phyloP scores from a whole-genome alignment of 441 rosid species.

The Monsonia emarginata region DNA sequence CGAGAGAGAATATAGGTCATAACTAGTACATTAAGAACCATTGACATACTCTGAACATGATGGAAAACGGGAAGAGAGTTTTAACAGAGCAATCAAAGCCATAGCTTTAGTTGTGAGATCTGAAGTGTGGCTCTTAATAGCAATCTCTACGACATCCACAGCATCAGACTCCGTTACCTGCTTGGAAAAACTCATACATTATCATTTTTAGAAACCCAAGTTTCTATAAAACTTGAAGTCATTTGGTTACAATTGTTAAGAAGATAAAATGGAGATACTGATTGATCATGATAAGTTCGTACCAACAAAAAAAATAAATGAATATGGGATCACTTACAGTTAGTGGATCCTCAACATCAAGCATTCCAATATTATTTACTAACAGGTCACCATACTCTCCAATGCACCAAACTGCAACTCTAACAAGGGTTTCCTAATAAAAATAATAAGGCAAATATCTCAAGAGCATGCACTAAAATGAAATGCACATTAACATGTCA shows the following conservation, averaged over 20 bases:
- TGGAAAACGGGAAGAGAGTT: slow-evolving; percentile 90
- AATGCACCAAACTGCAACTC: slow-evolving; percentile 95
- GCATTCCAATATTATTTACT: slow-evolving; percentile 77
- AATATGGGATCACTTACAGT: slow-evolving; percentile 48
- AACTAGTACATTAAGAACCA: slow-evolving; percentile 13
- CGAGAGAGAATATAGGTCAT: background rate
- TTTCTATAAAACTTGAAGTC: background rate
- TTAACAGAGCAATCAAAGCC: slow-evolving; percentile 80
- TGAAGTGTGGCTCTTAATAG: slow-evolving; percentile 53
- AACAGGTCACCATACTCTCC: slow-evolving; percentile 98
- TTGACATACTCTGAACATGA: slow-evolving; percentile 69
- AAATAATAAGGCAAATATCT: slow-evolving; percentile 17
- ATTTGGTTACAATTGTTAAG: background rate
- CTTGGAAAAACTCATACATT: slow-evolving; percentile 22
- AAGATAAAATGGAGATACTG: background rate
- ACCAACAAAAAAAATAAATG: slow-evolving; percentile 11
- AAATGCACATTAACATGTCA: background rate
- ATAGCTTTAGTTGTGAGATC: slow-evolving; percentile 78
- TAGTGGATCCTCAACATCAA: slow-evolving; percentile 71
- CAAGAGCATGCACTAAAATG: background rate
- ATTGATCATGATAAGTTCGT: slow-evolving; percentile 13
- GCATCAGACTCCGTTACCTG: slow-evolving; percentile 91
- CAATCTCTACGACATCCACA: slow-evolving; percentile 65
- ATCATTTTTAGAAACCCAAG: slow-evolving; percentile 8
- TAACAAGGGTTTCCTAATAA: slow-evolving; percentile 78